Evolutionary conservation across 1,139 yeast species (phyloP).

Genomic region (Neolecta irregularis): DNA sequence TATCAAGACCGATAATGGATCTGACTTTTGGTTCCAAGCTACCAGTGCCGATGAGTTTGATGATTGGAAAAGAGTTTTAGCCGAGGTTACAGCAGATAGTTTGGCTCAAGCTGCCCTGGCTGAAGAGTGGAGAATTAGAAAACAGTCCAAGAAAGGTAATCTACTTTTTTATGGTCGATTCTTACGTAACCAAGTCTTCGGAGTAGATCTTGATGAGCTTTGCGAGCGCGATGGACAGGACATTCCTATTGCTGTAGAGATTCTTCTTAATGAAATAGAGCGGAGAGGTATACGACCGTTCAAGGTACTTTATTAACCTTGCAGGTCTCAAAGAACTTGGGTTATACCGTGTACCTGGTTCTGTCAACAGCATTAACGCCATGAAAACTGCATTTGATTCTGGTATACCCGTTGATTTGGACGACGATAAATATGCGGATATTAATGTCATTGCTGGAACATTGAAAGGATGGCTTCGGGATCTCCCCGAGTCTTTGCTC

Average conservation of each 20-base stretch:
- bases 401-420: constrained; percentile 49
- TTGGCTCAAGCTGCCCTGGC: no score
- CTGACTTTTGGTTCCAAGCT: constrained; percentile 59
- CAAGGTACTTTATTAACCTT: neutral
- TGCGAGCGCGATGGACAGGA: constrained; percentile 53
- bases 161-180: no score
- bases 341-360: constrained; percentile 79
- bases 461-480: constrained; percentile 71
- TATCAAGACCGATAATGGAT: constrained; percentile 38
- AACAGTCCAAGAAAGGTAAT: no score
- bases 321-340: constrained; percentile 79
- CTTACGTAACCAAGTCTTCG: constrained; percentile 43
- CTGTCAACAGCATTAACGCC: constrained; percentile 59
- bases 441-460: constrained; percentile 83
- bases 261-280: constrained; percentile 60
- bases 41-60: constrained; percentile 45
- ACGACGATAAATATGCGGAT: constrained; percentile 58
- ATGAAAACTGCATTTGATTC: constrained; percentile 62
- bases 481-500: constrained; percentile 73
- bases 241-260: constrained; percentile 52
- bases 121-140: constrained; percentile 27
- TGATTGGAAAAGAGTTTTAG: constrained; percentile 51
- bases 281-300: constrained; percentile 26
- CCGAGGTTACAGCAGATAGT: constrained; percentile 30
- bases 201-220: constrained; percentile 67